Percentiles rank a stretch among this genome's conserved stretches.
Evolutionary conservation across 495 filamentous ascomycete species (phyloP).

Genomic region (Daldinia bambusicola): DNA sequence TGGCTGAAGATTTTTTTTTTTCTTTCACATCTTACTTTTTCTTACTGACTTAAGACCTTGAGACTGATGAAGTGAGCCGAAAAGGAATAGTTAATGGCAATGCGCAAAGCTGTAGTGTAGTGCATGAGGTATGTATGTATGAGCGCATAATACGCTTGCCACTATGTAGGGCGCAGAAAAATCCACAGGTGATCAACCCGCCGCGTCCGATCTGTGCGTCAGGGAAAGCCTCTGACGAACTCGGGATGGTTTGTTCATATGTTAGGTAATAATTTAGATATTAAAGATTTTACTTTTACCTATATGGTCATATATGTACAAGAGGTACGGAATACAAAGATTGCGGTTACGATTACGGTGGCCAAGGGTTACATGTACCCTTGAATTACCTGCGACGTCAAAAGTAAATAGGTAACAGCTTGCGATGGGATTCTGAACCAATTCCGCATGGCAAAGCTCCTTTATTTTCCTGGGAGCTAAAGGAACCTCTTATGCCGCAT

Average conservation of each 20-base stretch:
- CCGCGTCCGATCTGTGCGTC: conserved; percentile 43
- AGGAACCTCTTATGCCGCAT: neutral
- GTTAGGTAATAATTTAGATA: neutral
- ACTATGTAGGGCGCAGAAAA: conserved; percentile 19
- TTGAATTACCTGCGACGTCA: conserved; percentile 1
- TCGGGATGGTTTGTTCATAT: conserved; percentile 26
- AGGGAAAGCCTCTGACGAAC: conserved; percentile 26
- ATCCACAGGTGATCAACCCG: conserved; percentile 40
- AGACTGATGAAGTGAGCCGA: conserved; percentile 6
- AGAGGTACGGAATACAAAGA: no score
- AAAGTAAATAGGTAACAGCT: conserved; percentile 11
- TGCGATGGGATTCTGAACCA: conserved; percentile 4
- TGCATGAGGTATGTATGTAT: no score
- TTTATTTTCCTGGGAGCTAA: neutral
- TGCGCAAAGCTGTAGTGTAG: neutral
- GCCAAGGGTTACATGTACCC: neutral
- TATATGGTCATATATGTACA: neutral
- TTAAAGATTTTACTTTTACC: no score
- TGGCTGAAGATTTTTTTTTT: conserved; percentile 21
- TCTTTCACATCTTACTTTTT: neutral
- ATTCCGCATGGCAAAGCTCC: neutral
- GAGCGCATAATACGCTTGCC: conserved; percentile 39
- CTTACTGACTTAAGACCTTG: conserved; percentile 29
- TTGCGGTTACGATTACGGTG: neutral
- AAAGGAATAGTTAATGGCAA: conserved; percentile 7